A percentile compares a stretch with the other conserved stretches of the same genome.
Conservation (phyloP, 2,329 filamentous ascomycete species). For the Daldinia sp. region DNA sequence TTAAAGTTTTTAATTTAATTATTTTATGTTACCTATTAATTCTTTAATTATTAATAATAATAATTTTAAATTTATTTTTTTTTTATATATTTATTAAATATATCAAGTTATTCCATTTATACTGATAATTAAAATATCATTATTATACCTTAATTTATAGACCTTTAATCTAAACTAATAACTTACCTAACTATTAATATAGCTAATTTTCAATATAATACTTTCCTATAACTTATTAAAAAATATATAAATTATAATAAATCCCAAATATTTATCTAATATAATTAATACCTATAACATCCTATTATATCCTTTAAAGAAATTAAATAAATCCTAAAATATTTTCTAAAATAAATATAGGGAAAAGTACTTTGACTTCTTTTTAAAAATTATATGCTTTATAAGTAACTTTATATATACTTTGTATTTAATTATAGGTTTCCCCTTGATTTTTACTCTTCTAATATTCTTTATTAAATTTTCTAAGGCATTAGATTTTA, state of each 20-base stretch:
- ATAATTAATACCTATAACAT: neutral
- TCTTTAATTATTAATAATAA: too few species aligned
- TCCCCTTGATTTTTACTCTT: neutral
- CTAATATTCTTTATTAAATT: neutral
- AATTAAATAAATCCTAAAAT: neutral
- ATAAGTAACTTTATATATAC: neutral
- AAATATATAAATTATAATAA: neutral
- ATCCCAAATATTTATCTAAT: neutral
- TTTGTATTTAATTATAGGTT: neutral
- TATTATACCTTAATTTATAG: neutral
- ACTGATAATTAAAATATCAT: neutral
- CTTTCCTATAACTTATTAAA: neutral
- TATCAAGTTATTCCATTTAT: too few species aligned
- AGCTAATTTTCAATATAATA: neutral
- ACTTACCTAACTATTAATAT: neutral
- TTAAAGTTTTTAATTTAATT: too few species aligned
- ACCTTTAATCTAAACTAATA: neutral
- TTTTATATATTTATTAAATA: too few species aligned
- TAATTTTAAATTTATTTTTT: too few species aligned
- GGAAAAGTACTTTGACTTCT: neutral
- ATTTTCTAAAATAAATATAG: neutral
- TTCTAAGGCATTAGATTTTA: too few species aligned
- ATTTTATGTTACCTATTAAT: too few species aligned
- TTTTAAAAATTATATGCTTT: neutral
- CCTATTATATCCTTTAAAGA: neutral